A percentile compares a stretch with the other conserved stretches of the same genome.
These are phyloP conservation scores for Boletellus ananiceps DNA, from an alignment of 768 basidiomycete genomes.

Conservation along the genomic window DNA sequence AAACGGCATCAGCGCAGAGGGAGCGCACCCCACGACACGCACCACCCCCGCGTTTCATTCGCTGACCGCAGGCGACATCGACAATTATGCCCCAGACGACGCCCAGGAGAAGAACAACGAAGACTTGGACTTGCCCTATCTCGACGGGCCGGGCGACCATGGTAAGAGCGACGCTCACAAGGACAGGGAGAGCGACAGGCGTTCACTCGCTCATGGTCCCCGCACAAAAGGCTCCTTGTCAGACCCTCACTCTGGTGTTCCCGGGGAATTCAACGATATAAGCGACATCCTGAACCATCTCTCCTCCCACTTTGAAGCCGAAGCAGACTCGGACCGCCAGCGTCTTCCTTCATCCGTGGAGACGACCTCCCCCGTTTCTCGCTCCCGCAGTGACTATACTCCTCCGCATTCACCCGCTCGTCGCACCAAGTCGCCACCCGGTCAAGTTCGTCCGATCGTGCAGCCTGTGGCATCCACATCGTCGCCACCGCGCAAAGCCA, in stretches of 20 bases:
- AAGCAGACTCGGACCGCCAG: conserved; percentile 40
- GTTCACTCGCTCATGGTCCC: conserved; percentile 22
- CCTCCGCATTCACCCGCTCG: conserved; percentile 19
- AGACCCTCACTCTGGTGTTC: conserved; percentile 44
- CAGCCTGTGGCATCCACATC: conserved; percentile 55
- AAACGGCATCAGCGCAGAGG: conserved; percentile 42
- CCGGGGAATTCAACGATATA: conserved; percentile 64
- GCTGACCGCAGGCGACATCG: conserved; percentile 49
- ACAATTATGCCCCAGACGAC: conserved; percentile 19
- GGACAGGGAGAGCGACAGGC: conserved; percentile 40
- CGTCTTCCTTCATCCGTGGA: conserved; percentile 36
- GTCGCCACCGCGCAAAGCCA: conserved; percentile 24
- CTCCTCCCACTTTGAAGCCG: conserved; percentile 62
- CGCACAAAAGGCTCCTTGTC: conserved; percentile 33
- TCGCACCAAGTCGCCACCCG: conserved; percentile 35
- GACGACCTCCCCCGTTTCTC: conserved; percentile 29
- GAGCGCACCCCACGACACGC: conserved; percentile 52
- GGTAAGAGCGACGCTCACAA: conserved; percentile 29
- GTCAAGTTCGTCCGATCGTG: conserved; percentile 26
- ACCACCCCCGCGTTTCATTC: conserved; percentile 77
- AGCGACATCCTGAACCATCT: conserved; percentile 75
- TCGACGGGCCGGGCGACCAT: conserved; percentile 29
- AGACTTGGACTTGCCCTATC: conserved; percentile 52
- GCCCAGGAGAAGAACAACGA: conserved; percentile 39
- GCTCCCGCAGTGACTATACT: conserved; percentile 21